phyloP scores from a whole-genome alignment of 257 asterid genomes.

The Plantago ovata region DNA sequence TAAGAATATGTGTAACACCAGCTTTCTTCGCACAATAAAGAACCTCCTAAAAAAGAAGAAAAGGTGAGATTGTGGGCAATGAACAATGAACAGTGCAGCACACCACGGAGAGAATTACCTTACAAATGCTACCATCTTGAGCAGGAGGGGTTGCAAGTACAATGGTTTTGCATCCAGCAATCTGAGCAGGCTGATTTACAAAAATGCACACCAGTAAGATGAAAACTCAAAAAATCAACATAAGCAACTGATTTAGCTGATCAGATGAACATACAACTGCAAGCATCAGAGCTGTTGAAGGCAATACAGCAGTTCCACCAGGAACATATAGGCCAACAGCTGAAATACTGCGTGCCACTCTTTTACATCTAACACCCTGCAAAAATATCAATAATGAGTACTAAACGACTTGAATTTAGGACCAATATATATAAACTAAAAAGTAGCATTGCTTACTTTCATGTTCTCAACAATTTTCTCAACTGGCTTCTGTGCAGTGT shows the following conservation, averaged over 20 bases:
- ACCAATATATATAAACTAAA: neutral
- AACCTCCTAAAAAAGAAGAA: constrained; percentile 58
- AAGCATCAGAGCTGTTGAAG: constrained; percentile 98
- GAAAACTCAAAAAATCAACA: constrained; percentile 6
- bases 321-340: constrained; percentile 98
- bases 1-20: constrained; percentile 95
- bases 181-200: constrained; percentile 87
- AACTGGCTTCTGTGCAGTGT: constrained; percentile 81
- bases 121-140: constrained; percentile 85
- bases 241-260: constrained; percentile 12
- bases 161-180: constrained; percentile 95
- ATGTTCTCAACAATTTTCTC: constrained; percentile 82
- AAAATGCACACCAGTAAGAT: constrained; percentile 17
- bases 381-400: constrained; percentile 20
- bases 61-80: constrained; percentile 22
- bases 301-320: constrained; percentile 98
- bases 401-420: neutral
- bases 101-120: constrained; percentile 46
- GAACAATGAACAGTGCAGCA: constrained; percentile 9
- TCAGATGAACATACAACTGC: constrained; percentile 69
- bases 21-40: constrained; percentile 97
- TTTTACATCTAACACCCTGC: constrained; percentile 94
- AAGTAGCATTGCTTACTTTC: constrained; percentile 47
- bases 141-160: constrained; percentile 97
- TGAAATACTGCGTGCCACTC: constrained; percentile 85